Percentiles rank a stretch among this genome's conserved stretches.
These are phyloP conservation scores for Mallotus nudiflorus DNA, from an alignment of 345 rosid genomes.

Conservation along the genomic window DNA sequence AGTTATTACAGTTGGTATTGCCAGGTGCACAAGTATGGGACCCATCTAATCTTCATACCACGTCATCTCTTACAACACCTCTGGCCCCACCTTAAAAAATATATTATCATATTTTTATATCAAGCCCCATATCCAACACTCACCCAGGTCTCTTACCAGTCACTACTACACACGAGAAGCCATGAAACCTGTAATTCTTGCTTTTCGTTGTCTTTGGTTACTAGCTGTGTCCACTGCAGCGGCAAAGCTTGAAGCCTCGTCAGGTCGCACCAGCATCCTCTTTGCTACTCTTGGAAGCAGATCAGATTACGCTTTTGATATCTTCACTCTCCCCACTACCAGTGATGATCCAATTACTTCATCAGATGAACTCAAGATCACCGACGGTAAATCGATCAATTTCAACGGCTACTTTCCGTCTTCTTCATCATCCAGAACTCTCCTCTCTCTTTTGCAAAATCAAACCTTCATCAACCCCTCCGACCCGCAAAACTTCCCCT, in stretches of 20 bases:
- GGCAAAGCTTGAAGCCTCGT: constrained; percentile 15
- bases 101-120: too few species aligned
- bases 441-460: constrained; percentile 36
- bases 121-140: too few species aligned
- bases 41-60: neutral
- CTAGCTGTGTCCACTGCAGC: constrained; percentile 1
- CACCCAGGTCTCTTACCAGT: too few species aligned
- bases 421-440: constrained; percentile 31
- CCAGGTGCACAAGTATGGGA: too few species aligned
- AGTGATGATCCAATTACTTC: constrained; percentile 23
- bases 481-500: constrained; percentile 19
- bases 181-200: neutral
- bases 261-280: constrained; percentile 44
- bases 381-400: constrained; percentile 72
- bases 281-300: constrained; percentile 73
- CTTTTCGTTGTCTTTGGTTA: neutral
- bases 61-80: constrained; percentile 21
- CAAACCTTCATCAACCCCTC: constrained; percentile 26
- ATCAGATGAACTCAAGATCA: constrained; percentile 50
- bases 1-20: too few species aligned
- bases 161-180: too few species aligned
- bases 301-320: constrained; percentile 65
- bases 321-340: constrained; percentile 51
- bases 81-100: neutral
- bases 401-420: constrained; percentile 86